Base-by-base conservation (phyloP, 139 green algal genomes). In the Tetraselmis striata region DNA sequence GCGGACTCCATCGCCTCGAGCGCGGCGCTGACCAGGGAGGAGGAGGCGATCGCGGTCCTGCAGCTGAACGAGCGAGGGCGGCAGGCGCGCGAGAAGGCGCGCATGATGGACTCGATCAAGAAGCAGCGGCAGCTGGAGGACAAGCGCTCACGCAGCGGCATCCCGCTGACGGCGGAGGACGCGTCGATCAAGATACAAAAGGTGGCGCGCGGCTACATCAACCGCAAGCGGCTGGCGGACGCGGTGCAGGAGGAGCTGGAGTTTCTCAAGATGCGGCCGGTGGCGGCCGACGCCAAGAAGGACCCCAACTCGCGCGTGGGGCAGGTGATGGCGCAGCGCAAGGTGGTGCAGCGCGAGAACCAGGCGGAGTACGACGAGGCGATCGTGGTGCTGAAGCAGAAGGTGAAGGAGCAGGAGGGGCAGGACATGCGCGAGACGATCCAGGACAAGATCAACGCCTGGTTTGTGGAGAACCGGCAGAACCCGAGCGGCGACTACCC, bases 401-500 rank as follows among this genome's bases (percentile, higher is more conserved):
- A 93, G 86, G 88, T 98, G 82, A 74, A 82, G 28, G 88, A 95
- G 81, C 86, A 89, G 27, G 94, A 97, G 83, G 94, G 94, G 5
- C 90, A 93, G 80, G 93, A 93, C 81, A 97, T 98, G 94, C 88
- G 93, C 28, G 94, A 98, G 84, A 88, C 85, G 0, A 93, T 98
- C 32, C 92, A 97, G 82, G 94, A 97, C 85, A 95, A 95, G 90
- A 92, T 97, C 82, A 96, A 97, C 83, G 79, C 85, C 25, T 98
- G 95, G 95, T 97, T 96, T 83, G 87, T 97, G 59, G 89, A 92
- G 78, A 97, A 94, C 80, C 86, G 93, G 25, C 86, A 96, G 78
- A 86, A 90, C 0, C 84, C 93, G 86, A 95, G 89, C 0, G 91
- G 93, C 2, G 90, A 94, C 77, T 97, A 96, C 84, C 91, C 93